Evolutionary conservation across 805 yeast species (phyloP).

Genomic region (Pichia kluyveri): DNA sequence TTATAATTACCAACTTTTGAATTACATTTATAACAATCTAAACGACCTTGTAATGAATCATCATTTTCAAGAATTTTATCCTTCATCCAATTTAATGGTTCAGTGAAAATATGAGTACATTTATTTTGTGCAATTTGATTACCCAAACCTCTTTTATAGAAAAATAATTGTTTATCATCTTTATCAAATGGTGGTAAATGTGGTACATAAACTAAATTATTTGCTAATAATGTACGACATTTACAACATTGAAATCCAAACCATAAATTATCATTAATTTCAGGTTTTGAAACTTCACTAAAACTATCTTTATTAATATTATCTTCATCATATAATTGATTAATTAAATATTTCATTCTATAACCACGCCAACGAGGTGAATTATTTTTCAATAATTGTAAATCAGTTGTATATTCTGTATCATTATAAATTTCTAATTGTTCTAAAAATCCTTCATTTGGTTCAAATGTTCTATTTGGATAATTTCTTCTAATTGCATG

Average conservation of each 20-base stretch:
- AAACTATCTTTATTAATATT: background rate
- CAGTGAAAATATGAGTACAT: conserved; percentile 83
- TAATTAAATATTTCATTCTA: conserved; percentile 11
- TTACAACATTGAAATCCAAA: conserved; percentile 59
- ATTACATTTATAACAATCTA: conserved; percentile 75
- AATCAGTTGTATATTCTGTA: conserved; percentile 31
- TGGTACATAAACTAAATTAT: conserved; percentile 47
- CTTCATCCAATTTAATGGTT: conserved; percentile 91
- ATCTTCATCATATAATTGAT: conserved; percentile 15
- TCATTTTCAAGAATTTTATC: conserved; percentile 10
- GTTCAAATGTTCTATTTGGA: conserved; percentile 38
- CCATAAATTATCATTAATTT: conserved; percentile 12
- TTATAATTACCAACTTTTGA: conserved; percentile 84
- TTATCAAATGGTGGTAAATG: conserved; percentile 57
- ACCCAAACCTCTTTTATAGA: conserved; percentile 51
- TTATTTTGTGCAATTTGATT: conserved; percentile 44
- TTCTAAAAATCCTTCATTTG: conserved; percentile 64
- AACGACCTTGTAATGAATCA: conserved; percentile 70
- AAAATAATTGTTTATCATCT: conserved; percentile 56
- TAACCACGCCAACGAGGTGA: conserved; percentile 13
- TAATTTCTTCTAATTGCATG: conserved; percentile 68
- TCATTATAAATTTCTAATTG: conserved; percentile 61
- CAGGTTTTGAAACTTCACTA: conserved; percentile 8
- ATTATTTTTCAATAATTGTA: conserved; percentile 12
- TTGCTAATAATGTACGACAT: conserved; percentile 68